Percentiles rank a stretch among this genome's conserved stretches.
These are phyloP conservation scores for Theobroma cacao DNA, from an alignment of 345 rosid species.

Conservation along the genomic window DNA sequence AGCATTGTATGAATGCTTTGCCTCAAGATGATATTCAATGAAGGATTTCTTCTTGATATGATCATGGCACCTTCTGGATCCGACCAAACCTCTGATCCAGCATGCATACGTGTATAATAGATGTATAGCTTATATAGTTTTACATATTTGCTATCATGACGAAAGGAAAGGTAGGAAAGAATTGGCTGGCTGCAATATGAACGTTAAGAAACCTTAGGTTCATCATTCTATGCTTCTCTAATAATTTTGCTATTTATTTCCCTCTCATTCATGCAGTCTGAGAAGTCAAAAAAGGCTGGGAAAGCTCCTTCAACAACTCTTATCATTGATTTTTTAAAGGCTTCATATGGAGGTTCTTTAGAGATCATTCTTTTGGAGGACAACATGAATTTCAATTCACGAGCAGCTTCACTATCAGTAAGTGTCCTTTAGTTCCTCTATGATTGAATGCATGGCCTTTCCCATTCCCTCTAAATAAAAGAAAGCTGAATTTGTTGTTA, in stretches of 20 bases:
- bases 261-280: conserved; percentile 51
- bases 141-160: not conserved
- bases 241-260: not conserved
- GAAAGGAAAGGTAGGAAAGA: not conserved
- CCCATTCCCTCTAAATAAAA: not conserved
- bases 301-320: conserved; percentile 59
- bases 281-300: conserved; percentile 87
- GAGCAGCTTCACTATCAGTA: conserved; percentile 81
- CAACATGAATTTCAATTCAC: conserved; percentile 81
- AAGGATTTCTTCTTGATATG: not conserved
- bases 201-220: not conserved
- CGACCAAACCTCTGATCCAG: not conserved
- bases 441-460: not conserved
- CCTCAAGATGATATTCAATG: not conserved
- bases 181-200: not conserved
- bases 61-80: not conserved
- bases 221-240: not conserved
- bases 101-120: not conserved
- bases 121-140: not conserved
- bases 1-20: conserved; percentile 4
- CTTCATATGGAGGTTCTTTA: conserved; percentile 46
- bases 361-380: conserved; percentile 70
- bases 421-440: conserved; percentile 23
- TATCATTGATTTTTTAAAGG: conserved; percentile 58
- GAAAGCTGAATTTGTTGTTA: not conserved